Base-by-base conservation (phyloP, 83 land plant genomes). In the Picea abies region DNA sequence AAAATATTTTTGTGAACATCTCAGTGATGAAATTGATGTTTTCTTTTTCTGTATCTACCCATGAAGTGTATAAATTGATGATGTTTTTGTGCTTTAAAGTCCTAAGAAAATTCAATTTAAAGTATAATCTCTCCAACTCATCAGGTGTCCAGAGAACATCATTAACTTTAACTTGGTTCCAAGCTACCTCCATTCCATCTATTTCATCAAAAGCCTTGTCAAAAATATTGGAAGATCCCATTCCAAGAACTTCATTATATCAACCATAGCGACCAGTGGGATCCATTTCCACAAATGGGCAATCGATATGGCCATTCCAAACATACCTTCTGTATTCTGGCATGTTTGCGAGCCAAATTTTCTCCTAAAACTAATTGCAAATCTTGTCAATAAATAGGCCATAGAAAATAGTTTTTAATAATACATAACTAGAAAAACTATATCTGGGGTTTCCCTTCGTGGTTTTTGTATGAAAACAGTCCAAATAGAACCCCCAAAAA, bases 261-360 rank as follows among this genome's bases (percentile, higher is more conserved):
- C 96, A 83, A 2, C 93, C 96, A 79, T 90, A 94, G 2, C 96
- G 96, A 58, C 96, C 91, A 5, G 93, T 87, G 5, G 93, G 94
- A 80, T 94, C 96, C 39, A 84, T 85, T 82, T 94, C 96, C 41
- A 85, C 91, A 64, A 90, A 94, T 7, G 85, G 76, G 10, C 77
- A 76, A 23, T 86, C 85, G 32, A n/a, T 4, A 76, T 56, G 62
- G 75, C 65, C 37, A 32, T 75, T 37, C 23, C 81, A 56, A 61
- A 22, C 49, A 37, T 70, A 70, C 6, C 37, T 5, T 70, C 47
- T 70, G 75, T 70, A 70, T 19, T 70, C 75, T 19, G 47, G 47
- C 75, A 70, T 70, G 75, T 70, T 22, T 70, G 47, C 3, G 4
- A 66, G 16, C 37, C 15, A 14, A 56, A 26, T 19, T 19, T n/a